Conservation (phyloP, 306 rosid genomes). For the Alnus glutinosa region DNA sequence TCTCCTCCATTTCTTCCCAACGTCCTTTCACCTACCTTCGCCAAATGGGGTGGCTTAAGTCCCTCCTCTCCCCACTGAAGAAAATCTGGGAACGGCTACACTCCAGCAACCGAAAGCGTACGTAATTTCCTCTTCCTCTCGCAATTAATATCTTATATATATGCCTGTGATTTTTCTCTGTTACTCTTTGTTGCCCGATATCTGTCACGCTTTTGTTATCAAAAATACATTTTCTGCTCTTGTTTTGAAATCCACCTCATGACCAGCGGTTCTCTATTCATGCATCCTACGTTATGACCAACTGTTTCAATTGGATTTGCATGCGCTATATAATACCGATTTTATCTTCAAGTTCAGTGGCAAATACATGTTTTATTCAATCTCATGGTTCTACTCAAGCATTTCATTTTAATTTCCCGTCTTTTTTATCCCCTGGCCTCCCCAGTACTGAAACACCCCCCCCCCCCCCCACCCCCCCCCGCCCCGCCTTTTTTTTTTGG, state of each 20-base stretch:
- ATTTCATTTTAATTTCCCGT: neutral
- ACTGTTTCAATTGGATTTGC: neutral
- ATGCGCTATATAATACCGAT: too few relatives aligned
- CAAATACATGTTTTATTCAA: neutral
- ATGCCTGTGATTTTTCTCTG: neutral
- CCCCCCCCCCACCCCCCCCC: neutral
- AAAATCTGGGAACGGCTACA: slow-evolving; percentile 70
- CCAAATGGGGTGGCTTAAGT: slow-evolving; percentile 63
- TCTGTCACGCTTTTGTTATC: neutral
- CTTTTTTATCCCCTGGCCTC: neutral
- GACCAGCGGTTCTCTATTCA: too few relatives aligned
- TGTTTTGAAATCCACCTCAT: neutral
- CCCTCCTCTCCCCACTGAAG: slow-evolving; percentile 63
- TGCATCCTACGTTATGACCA: too few relatives aligned
- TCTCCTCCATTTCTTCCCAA: slow-evolving; percentile 28
- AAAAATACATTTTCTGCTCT: neutral
- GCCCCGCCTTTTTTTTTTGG: too few relatives aligned
- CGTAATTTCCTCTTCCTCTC: neutral
- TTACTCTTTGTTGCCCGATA: neutral
- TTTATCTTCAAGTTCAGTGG: neutral
- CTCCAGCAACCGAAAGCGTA: slow-evolving; percentile 48
- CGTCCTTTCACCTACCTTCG: slow-evolving; percentile 35
- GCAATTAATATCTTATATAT: neutral
- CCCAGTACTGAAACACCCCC: too few relatives aligned
- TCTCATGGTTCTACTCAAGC: neutral